Evolutionary conservation across 2,329 filamentous ascomycete genomes (phyloP).

Genomic region (Massarina eburnea): DNA sequence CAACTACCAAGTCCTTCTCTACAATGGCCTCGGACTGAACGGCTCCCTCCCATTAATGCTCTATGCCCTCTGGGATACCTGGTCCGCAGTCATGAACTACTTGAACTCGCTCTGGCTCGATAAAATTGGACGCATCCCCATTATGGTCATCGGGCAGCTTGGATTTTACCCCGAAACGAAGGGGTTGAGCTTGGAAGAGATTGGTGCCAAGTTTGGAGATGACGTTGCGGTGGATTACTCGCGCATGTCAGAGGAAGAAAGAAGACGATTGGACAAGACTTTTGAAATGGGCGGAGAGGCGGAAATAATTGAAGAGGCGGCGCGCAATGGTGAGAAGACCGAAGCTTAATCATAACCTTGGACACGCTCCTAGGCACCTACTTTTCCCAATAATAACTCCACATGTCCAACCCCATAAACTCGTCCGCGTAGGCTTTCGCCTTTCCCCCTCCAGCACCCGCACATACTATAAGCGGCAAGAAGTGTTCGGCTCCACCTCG

Average conservation of each 20-base stretch:
- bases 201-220: no score
- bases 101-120: slow-evolving; percentile 7
- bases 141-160: slow-evolving; percentile 6
- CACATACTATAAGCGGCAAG: slow-evolving; percentile 60
- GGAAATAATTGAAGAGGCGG: no score
- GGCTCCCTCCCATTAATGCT: slow-evolving; percentile 3
- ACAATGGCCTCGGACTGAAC: slow-evolving; percentile 6
- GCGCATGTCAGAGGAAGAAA: no score
- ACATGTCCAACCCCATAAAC: slow-evolving; percentile 54
- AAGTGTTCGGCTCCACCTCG: slow-evolving; percentile 59
- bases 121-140: slow-evolving; percentile 4
- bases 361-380: background rate
- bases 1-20: slow-evolving; percentile 7
- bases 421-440: slow-evolving; percentile 53
- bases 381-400: slow-evolving; percentile 58
- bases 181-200: no score
- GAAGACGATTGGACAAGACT: no score
- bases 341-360: no score
- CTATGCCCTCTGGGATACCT: slow-evolving; percentile 2
- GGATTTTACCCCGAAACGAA: no score
- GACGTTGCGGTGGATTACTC: no score
- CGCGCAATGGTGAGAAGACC: no score
- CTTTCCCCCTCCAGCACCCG: slow-evolving; percentile 52
- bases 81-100: slow-evolving; percentile 5
- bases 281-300: no score